Base-by-base conservation (phyloP, 257 asterid genomes). In the Cynanchum wilfordii region DNA sequence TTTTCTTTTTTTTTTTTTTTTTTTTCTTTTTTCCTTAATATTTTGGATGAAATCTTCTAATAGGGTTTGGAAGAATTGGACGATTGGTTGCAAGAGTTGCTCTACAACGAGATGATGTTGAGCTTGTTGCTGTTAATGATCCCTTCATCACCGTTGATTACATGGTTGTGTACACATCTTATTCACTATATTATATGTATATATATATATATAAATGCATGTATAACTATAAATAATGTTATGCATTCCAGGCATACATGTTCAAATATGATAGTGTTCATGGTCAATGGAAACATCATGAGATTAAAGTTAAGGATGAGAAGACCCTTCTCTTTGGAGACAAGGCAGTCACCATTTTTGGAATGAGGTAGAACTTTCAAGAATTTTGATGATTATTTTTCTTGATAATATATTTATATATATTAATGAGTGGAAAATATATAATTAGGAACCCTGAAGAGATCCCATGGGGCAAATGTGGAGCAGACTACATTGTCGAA, bases 401-500 rank as follows among this genome's bases (percentile, higher is more conserved):
- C 5, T 6, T 20, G 0, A 4, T 58, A 24, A 33, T 10, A 50
- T 29, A 40, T 40, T 5, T 40, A 7, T 40, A 40, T 40, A 8
- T 42, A 42, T 7, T n/a, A n/a, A n/a, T n/a, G n/a, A n/a, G n/a
- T n/a, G n/a, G n/a, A n/a, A n/a, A 2, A 30, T 30, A 30, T 33
- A 33, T 33, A 33, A 30, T 12, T 44, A 89, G 92, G 81, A 85
- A 85, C 27, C 91, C 96, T 12, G 96, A 89, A 83, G 92, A 89
- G 80, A 89, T 89, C 63, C 90, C 95, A 79, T 89, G 92, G 95
- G 95, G 55, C 62, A 87, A 82, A 60, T 83, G 86, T 74, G 95
- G 95, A 68, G 95, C 96, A 71, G 96, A 89, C 8, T 89, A 68
- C 70, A 83, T 89, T 60, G 89, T 89, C 55, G 96, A 89, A 84